These are phyloP conservation scores for Irpex sp. DNA, from an alignment of 1,284 basidiomycete genomes.

Conservation along the genomic window DNA sequence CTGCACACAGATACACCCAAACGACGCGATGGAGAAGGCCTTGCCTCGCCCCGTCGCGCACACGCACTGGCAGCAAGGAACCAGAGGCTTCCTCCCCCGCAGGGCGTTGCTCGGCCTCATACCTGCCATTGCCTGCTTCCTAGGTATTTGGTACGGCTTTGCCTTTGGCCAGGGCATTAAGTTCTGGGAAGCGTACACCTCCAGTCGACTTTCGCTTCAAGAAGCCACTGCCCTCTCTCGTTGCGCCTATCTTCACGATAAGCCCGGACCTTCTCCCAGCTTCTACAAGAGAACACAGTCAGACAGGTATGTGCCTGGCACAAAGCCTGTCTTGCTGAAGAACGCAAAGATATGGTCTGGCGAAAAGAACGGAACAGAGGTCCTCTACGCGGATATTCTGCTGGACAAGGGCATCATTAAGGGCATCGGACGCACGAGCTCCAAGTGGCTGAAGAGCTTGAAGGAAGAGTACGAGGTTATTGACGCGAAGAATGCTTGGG, in stretches of 20 bases:
- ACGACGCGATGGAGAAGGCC: constrained; percentile 4
- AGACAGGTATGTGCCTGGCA: constrained; percentile 50
- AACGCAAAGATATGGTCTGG: constrained; percentile 65
- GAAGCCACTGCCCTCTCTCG: constrained; percentile 19
- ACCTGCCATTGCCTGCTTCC: constrained; percentile 23
- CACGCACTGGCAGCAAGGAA: not conserved
- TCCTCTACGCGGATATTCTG: constrained; percentile 33
- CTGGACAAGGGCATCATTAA: constrained; percentile 36
- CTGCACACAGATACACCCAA: not conserved
- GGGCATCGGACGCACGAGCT: constrained; percentile 22
- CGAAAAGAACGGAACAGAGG: constrained; percentile 28
- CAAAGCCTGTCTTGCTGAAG: constrained; percentile 44
- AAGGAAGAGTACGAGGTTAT: constrained; percentile 20
- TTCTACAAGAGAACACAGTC: constrained; percentile 41
- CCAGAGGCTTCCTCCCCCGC: not conserved
- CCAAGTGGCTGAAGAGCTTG: constrained; percentile 7
- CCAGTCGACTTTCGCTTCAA: constrained; percentile 17
- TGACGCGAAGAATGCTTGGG: constrained; percentile 33
- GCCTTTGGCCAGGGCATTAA: constrained; percentile 15
- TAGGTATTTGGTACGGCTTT: constrained; percentile 42
- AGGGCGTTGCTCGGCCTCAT: not conserved
- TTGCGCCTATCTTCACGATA: constrained; percentile 24
- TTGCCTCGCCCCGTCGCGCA: not conserved
- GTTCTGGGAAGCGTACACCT: constrained; percentile 9
- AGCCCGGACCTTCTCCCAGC: constrained; percentile 34